These are phyloP conservation scores for Phytophthora litchii DNA, from an alignment of 352 stramenopile species.

Conservation along the genomic window DNA sequence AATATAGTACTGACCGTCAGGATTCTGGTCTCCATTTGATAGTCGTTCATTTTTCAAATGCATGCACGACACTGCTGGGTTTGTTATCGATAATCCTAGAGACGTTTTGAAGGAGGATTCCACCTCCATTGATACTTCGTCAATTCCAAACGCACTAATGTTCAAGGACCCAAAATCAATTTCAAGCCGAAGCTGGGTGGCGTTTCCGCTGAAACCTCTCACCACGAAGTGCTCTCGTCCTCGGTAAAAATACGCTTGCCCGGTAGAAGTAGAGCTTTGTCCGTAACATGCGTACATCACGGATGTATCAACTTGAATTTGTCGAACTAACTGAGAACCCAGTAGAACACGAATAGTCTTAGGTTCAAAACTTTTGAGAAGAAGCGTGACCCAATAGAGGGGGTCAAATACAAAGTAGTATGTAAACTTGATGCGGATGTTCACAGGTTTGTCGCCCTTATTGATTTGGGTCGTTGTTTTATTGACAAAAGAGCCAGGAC, in stretches of 20 bases:
- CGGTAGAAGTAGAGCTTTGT: constrained; percentile 13
- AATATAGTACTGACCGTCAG: constrained; percentile 60
- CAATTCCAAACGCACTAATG: constrained; percentile 58
- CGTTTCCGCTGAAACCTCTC: constrained; percentile 43
- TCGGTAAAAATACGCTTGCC: constrained; percentile 43
- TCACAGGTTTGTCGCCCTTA: constrained; percentile 40
- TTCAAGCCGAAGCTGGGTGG: constrained; percentile 46
- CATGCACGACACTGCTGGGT: constrained; percentile 51
- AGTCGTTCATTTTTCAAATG: constrained; percentile 53
- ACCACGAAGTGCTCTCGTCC: constrained; percentile 45
- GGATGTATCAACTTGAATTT: constrained; percentile 46
- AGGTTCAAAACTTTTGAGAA: constrained; percentile 37
- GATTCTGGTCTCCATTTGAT: constrained; percentile 48
- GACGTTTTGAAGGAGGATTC: constrained; percentile 59
- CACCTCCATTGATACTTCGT: constrained; percentile 67
- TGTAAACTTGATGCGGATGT: constrained; percentile 59
- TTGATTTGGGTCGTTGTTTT: constrained; percentile 42
- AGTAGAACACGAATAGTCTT: constrained; percentile 57
- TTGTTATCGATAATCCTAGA: constrained; percentile 50
- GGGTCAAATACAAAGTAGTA: constrained; percentile 70
- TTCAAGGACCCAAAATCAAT: constrained; percentile 49
- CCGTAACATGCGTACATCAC: constrained; percentile 49
- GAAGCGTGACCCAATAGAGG: constrained; percentile 31
- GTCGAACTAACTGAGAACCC: constrained; percentile 45
- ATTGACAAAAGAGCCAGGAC: constrained; percentile 44